Percentiles rank a stretch among this genome's conserved stretches.
These are phyloP conservation scores for Triticum urartu DNA, from an alignment of 176 grass and related monocot genomes.

Conservation along the genomic window DNA sequence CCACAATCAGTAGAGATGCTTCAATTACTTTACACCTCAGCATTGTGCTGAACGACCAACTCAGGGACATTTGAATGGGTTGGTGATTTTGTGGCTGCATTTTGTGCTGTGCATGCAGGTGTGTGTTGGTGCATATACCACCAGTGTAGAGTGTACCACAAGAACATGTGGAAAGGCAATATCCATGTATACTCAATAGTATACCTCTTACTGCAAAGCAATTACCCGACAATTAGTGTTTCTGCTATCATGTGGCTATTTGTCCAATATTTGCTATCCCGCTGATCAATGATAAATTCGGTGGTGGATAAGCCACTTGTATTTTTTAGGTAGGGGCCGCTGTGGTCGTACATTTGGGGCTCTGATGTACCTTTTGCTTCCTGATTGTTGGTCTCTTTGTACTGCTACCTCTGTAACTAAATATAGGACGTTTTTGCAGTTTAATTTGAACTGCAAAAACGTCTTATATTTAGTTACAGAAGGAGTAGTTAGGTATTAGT, in stretches of 20 bases:
- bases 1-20: not conserved
- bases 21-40: not conserved
- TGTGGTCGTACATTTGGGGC: not conserved
- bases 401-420: not conserved
- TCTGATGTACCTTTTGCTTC: not conserved
- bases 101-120: not conserved
- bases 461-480: too few relatives aligned
- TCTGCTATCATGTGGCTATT: not conserved
- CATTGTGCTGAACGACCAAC: not conserved
- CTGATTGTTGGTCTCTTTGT: not conserved
- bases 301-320: slow-evolving; percentile 13
- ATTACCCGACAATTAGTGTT: not conserved
- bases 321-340: not conserved
- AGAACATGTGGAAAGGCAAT: not conserved
- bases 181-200: not conserved
- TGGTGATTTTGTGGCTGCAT: slow-evolving; percentile 9
- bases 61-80: not conserved
- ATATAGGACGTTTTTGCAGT: too few relatives aligned
- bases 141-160: not conserved
- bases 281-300: not conserved
- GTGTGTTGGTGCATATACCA: not conserved
- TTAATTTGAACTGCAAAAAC: too few relatives aligned
- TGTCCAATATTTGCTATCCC: not conserved
- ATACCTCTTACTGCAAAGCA: not conserved
- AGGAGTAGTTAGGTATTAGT: not conserved